Base-by-base conservation (phyloP, 2,329 filamentous ascomycete species). In the Colletotrichum trifolii region DNA sequence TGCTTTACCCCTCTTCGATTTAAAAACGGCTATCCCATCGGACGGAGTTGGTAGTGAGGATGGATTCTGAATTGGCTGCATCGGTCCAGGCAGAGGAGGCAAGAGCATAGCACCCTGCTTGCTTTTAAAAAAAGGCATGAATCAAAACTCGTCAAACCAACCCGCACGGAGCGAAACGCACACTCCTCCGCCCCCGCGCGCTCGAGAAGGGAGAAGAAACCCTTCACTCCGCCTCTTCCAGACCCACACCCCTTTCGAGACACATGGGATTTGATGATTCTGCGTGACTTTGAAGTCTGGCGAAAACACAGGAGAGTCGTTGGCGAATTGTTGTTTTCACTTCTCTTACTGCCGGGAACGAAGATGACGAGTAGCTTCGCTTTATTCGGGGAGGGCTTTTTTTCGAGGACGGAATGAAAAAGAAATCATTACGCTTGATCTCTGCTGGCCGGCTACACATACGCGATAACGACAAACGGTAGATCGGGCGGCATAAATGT, bases 1-100 rank as follows among this genome's bases (percentile, higher is more conserved):
- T 97, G 94, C 88, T 97, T 84, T 97, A 97, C 89, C 94, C 94
- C 83, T 96, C 93, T 79, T 94, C 93, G 86, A 96, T 97, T 91
- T 97, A 95, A 91, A 83, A 77, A 77, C 78, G 77, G 58, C 25
- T 50, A 71, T 77, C 80, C 62, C 68, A 74, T 74, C 78, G 81
- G 80, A 80, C 79, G 84, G 84, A 87, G 85, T 87, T 87, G 85
- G 85, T 84, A 82, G 81, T 86, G 82, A 82, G 81, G 82, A 83
- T 82, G 85, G 84, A 87, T 87, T 80, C 81, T 84, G 83, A 84
- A 83, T 82, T 85, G 81, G 82, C 81, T 83, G 81, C 82, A 83
- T 85, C 81, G 79, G 81, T 81, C 82, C 80, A 83, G 83, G 85
- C 84, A 85, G 83, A 81, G 25, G 25, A 25, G 82, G 82, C 81